Evolutionary conservation across 768 basidiomycete species (phyloP).

Genomic region (Suillus subaureus): DNA sequence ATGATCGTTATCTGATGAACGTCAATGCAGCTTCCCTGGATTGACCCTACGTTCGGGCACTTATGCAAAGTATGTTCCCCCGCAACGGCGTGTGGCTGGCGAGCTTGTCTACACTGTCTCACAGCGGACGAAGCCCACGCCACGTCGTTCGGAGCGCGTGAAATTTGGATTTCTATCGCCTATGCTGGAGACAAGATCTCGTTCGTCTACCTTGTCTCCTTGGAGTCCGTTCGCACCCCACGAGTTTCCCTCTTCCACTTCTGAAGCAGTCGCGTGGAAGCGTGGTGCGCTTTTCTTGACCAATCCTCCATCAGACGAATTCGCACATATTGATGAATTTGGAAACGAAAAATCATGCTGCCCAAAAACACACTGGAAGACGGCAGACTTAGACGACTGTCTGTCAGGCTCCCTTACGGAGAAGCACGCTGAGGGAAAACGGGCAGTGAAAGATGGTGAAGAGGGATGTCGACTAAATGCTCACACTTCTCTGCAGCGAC

Average conservation of each 20-base stretch:
- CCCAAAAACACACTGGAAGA: too few species aligned
- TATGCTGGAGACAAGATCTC: background rate
- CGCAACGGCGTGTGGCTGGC: background rate
- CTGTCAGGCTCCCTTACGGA: background rate
- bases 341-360: conserved; percentile 7
- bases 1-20: background rate
- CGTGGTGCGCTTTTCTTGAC: conserved; percentile 17
- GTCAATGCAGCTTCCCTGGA: background rate
- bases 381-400: too few species aligned
- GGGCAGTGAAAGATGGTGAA: background rate
- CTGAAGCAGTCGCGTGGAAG: conserved; percentile 14
- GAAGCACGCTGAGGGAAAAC: background rate
- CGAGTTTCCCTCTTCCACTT: background rate
- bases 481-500: background rate
- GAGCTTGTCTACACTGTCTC: background rate
- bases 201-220: background rate
- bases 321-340: conserved; percentile 10
- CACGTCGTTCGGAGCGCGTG: background rate
- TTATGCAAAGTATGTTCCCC: conserved; percentile 1
- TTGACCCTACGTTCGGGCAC: background rate
- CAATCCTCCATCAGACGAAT: conserved; percentile 18
- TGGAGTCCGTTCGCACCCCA: conserved; percentile 2
- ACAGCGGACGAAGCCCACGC: background rate
- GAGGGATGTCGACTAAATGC: background rate
- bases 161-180: background rate